A percentile compares a stretch with the other conserved stretches of the same genome.
phyloP scores from a whole-genome alignment of 805 yeast genomes.

The Yarrowia sp. region DNA sequence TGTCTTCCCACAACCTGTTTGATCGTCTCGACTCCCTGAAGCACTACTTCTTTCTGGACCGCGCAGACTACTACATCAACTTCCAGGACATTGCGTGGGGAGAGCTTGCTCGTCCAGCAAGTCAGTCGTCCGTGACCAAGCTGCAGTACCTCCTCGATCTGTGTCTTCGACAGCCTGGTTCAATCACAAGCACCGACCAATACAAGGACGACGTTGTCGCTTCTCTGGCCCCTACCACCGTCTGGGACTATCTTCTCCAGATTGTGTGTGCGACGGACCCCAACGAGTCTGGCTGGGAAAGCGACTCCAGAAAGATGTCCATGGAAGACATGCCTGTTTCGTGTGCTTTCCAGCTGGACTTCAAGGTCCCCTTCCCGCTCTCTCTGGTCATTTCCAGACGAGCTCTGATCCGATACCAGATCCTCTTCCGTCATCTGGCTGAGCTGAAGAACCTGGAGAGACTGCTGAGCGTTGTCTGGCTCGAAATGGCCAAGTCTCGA shows the following conservation, averaged over 20 bases:
- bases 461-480: slow-evolving; percentile 66
- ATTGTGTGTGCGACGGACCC: slow-evolving; percentile 34
- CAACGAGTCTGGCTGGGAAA: slow-evolving; percentile 4
- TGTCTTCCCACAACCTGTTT: slow-evolving; percentile 57
- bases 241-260: slow-evolving; percentile 40
- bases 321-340: slow-evolving; percentile 16
- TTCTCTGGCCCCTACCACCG: slow-evolving; percentile 36
- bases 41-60: slow-evolving; percentile 55
- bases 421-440: slow-evolving; percentile 68
- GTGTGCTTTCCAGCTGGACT: slow-evolving; percentile 42
- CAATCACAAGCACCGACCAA: slow-evolving; percentile 41
- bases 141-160: slow-evolving; percentile 43
- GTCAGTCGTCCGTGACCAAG: slow-evolving; percentile 35
- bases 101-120: slow-evolving; percentile 51
- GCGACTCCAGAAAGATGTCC: slow-evolving; percentile 8
- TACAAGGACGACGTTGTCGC: slow-evolving; percentile 40
- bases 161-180: slow-evolving; percentile 43
- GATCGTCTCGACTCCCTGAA: slow-evolving; percentile 52
- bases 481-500: slow-evolving; percentile 58
- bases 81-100: slow-evolving; percentile 51
- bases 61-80: slow-evolving; percentile 50
- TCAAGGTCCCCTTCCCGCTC: slow-evolving; percentile 75
- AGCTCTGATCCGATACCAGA: slow-evolving; percentile 71
- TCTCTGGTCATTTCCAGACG: slow-evolving; percentile 71
- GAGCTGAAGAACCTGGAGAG: slow-evolving; percentile 62